These are phyloP conservation scores for Chlorella sorokiniana DNA, from an alignment of 139 green algal species.

Conservation along the genomic window DNA sequence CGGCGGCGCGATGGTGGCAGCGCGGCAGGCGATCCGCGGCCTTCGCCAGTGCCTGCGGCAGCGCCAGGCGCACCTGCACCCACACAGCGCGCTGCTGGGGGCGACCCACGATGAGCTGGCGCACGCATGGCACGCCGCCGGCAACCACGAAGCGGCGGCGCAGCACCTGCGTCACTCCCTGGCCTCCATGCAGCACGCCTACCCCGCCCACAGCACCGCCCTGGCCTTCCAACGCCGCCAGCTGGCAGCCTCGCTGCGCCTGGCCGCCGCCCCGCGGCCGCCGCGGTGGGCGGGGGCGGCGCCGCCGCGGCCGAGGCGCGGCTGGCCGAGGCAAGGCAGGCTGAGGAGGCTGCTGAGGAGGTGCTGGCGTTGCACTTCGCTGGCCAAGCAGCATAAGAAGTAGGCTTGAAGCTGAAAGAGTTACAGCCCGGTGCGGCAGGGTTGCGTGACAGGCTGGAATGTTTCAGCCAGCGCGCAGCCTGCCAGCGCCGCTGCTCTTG, in stretches of 20 bases:
- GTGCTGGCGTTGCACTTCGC: conserved; percentile 24
- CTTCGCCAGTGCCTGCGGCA: conserved; percentile 22
- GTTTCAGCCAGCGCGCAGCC: no score
- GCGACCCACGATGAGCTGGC: conserved; percentile 34
- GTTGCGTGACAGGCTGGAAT: no score
- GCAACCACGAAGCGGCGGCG: conserved; percentile 1
- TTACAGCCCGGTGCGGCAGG: no score
- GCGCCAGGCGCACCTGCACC: conserved; percentile 18
- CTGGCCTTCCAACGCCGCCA: conserved; percentile 18
- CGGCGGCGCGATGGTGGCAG: neutral
- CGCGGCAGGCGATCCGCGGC: neutral
- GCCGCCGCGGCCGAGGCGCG: neutral
- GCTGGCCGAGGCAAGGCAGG: neutral
- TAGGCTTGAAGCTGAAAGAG: neutral
- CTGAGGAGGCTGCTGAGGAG: neutral
- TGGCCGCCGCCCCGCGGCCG: neutral
- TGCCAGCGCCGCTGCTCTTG: no score
- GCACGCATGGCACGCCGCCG: conserved; percentile 7
- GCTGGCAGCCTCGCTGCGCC: conserved; percentile 17
- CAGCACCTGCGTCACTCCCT: conserved; percentile 32
- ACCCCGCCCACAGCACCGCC: conserved; percentile 11
- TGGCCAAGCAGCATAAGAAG: neutral
- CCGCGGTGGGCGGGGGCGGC: neutral
- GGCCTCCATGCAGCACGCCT: neutral
- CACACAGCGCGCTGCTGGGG: conserved; percentile 30